A percentile compares a stretch with the other conserved stretches of the same genome.
Evolutionary conservation across 768 basidiomycete genomes (phyloP).

Genomic region (Collybiopsis luxurians): DNA sequence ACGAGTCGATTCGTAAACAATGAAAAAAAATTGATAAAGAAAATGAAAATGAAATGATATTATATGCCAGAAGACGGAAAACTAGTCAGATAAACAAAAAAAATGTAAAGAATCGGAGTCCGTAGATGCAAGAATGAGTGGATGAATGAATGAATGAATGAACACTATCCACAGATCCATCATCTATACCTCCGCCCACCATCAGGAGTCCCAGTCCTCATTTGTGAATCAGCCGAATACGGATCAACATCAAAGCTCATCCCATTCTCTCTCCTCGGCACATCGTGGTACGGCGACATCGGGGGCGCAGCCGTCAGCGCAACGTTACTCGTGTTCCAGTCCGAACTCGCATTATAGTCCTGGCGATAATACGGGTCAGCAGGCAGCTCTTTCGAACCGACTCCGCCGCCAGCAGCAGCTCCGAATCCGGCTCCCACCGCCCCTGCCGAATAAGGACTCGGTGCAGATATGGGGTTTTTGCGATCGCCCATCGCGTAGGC

Average conservation of each 20-base stretch:
- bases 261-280: constrained; percentile 16
- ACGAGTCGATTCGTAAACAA: no score
- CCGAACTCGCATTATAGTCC: constrained; percentile 47
- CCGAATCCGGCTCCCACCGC: constrained; percentile 20
- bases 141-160: no score
- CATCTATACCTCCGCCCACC: background rate
- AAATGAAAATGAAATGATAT: no score
- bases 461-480: constrained; percentile 5
- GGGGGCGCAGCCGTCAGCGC: constrained; percentile 23
- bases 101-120: no score
- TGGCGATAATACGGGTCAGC: constrained; percentile 70
- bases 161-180: no score
- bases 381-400: constrained; percentile 58
- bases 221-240: constrained; percentile 23
- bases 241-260: constrained; percentile 36
- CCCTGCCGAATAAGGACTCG: constrained; percentile 3
- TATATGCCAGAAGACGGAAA: no score
- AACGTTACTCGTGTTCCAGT: constrained; percentile 55
- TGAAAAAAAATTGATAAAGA: no score
- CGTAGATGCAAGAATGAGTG: no score
- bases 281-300: constrained; percentile 23
- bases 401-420: constrained; percentile 25
- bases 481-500: constrained; percentile 37
- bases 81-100: no score
- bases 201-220: constrained; percentile 19